These are phyloP conservation scores for Erysiphe neolycopersici DNA, from an alignment of 2,329 filamentous ascomycete species.

Conservation along the genomic window DNA sequence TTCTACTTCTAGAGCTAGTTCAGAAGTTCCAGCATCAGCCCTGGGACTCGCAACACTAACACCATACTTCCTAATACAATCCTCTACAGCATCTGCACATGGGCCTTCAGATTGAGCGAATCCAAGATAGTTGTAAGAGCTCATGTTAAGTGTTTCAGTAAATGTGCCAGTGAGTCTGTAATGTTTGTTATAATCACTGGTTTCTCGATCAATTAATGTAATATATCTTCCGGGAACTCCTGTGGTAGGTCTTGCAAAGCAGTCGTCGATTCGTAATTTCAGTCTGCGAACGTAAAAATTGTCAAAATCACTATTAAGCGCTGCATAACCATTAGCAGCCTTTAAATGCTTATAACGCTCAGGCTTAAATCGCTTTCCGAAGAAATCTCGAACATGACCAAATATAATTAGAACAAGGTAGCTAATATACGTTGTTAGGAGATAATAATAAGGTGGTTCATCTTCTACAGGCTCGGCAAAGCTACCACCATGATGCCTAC, in stretches of 20 bases:
- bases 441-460: constrained; percentile 87
- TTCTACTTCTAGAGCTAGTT: constrained; percentile 74
- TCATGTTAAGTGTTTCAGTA: constrained; percentile 93
- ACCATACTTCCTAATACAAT: constrained; percentile 60
- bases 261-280: constrained; percentile 89
- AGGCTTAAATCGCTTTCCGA: constrained; percentile 81
- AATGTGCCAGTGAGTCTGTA: constrained; percentile 75
- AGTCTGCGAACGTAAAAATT: constrained; percentile 88
- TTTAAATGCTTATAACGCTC: constrained; percentile 61
- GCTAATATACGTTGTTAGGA: constrained; percentile 94
- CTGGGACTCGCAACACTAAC: constrained; percentile 61
- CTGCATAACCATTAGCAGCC: constrained; percentile 68
- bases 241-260: constrained; percentile 75
- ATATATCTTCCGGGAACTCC: constrained; percentile 89
- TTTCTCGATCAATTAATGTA: constrained; percentile 71
- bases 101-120: constrained; percentile 95
- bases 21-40: constrained; percentile 61
- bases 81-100: constrained; percentile 80
- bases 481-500: constrained; percentile 56
- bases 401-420: constrained; percentile 90
- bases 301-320: constrained; percentile 93
- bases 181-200: constrained; percentile 71
- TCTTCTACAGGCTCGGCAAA: constrained; percentile 72
- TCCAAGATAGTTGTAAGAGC: constrained; percentile 97
- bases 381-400: constrained; percentile 89